These are phyloP conservation scores for Caryopteris hybrid DNA, from an alignment of 305 asterid genomes.

Conservation along the genomic window DNA sequence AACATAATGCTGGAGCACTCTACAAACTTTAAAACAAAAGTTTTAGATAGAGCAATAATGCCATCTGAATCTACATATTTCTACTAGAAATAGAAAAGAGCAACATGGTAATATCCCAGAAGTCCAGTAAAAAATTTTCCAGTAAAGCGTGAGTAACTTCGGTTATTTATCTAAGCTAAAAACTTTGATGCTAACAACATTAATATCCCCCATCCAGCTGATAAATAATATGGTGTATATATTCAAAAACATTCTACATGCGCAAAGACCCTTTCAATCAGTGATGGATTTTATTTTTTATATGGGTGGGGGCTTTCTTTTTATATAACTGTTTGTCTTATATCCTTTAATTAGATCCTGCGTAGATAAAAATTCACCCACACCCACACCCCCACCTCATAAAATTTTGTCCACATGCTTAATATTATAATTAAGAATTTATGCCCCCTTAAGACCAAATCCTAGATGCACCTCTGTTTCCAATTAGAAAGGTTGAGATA, in stretches of 20 bases:
- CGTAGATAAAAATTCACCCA: no score
- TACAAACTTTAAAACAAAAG: neutral
- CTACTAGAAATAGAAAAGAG: no score
- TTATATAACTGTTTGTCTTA: no score
- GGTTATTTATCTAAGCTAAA: neutral
- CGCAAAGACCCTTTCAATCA: neutral
- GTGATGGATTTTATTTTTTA: no score
- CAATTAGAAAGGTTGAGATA: neutral
- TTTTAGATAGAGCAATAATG: neutral
- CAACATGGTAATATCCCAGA: neutral
- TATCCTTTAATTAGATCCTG: no score
- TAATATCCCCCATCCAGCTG: neutral
- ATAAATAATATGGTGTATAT: neutral
- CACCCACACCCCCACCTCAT: no score
- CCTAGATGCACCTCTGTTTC: neutral
- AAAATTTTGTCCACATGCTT: no score
- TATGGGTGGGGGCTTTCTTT: no score
- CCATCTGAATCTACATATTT: neutral
- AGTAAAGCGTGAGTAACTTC: neutral
- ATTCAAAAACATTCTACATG: neutral
- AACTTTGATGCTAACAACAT: neutral
- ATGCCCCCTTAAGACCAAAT: no score
- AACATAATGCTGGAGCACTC: neutral
- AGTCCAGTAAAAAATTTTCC: neutral
- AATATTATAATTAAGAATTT: no score